These are phyloP conservation scores for Eucalyptus marginata DNA, from an alignment of 345 rosid species.

Conservation along the genomic window DNA sequence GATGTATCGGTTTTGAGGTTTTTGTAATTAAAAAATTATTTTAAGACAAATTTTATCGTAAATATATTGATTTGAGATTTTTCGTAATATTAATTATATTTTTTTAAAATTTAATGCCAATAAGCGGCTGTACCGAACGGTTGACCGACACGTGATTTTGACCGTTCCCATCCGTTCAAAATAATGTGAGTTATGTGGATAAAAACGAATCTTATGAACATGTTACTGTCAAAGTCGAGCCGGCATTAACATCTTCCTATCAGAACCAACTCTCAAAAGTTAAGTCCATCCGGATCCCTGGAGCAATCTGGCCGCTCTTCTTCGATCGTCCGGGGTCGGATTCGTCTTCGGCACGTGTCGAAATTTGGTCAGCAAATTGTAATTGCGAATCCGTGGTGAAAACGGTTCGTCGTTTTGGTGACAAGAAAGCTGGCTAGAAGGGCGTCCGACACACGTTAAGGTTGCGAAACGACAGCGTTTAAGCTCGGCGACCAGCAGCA, in stretches of 20 bases:
- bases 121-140: accelerated
- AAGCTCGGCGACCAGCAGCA: background rate
- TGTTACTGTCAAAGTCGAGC: background rate
- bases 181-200: background rate
- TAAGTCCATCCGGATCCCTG: background rate
- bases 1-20: accelerated
- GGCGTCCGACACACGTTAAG: background rate
- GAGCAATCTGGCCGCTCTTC: background rate
- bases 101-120: accelerated
- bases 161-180: background rate
- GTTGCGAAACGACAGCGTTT: background rate
- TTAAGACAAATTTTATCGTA: too few species aligned
- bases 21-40: too few species aligned
- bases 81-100: too few species aligned
- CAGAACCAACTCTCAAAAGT: accelerated
- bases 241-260: background rate
- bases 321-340: background rate
- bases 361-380: background rate
- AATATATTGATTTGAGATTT: too few species aligned
- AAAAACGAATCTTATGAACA: background rate
- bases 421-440: too few species aligned
- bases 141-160: background rate
- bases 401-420: background rate
- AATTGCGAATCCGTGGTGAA: background rate
- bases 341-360: background rate